Percentiles rank a stretch among this genome's conserved stretches.
phyloP scores from a whole-genome alignment of 495 filamentous ascomycete genomes.

The Annulohypoxylon bovei region DNA sequence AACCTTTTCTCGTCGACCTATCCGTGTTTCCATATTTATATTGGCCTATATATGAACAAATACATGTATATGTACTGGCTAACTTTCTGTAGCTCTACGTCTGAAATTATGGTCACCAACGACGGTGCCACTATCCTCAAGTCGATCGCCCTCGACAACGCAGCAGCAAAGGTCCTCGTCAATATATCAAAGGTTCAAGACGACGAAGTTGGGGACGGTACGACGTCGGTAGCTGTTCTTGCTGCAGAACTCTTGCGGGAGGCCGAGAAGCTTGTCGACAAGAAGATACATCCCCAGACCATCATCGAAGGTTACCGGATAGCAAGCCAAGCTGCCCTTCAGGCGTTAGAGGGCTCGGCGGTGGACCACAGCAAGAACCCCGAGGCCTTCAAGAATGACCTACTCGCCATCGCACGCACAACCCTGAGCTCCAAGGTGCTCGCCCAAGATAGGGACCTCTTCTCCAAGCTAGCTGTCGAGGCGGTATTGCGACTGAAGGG shows the following conservation, averaged over 20 bases:
- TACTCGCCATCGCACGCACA: conserved; percentile 91
- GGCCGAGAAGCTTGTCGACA: conserved; percentile 94
- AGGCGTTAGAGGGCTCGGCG: conserved; percentile 82
- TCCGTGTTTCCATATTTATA: not conserved
- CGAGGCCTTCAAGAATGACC: conserved; percentile 86
- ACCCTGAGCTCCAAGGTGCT: conserved; percentile 98
- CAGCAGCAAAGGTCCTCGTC: conserved; percentile 94
- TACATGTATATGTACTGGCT: conserved; percentile 13
- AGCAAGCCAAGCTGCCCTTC: conserved; percentile 87
- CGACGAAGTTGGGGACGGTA: conserved; percentile 97
- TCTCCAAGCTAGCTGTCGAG: conserved; percentile 89
- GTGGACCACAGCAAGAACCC: conserved; percentile 87
- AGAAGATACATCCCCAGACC: conserved; percentile 98
- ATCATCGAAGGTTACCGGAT: conserved; percentile 99
- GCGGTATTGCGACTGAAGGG: conserved; percentile 90
- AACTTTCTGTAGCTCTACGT: conserved; percentile 75
- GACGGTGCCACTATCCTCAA: conserved; percentile 98
- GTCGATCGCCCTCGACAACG: conserved; percentile 98
- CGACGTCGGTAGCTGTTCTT: conserved; percentile 84
- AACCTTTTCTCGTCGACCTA: conserved; percentile 41
- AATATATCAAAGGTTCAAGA: conserved; percentile 99
- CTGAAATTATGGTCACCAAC: conserved; percentile 97
- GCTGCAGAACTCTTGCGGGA: conserved; percentile 95
- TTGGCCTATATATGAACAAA: not conserved
- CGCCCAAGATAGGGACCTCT: conserved; percentile 91